Evolutionary conservation across 805 yeast genomes (phyloP), one percentile per base, ranked within the genome.

Genomic region (Starmerella stellata): DNA sequence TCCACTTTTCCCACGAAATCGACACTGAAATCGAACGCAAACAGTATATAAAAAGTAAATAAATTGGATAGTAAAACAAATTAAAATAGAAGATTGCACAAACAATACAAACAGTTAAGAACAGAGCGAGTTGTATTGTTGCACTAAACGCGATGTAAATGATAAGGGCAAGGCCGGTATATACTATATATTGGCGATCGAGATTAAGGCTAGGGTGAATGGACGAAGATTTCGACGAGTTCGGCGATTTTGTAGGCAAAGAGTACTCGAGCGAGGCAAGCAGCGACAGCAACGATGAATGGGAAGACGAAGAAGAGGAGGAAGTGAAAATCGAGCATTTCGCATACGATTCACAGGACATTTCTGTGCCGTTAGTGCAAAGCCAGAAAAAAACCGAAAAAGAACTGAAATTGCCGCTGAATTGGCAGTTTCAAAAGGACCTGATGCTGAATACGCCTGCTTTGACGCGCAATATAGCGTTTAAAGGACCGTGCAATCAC

Each of bases 401-500:
- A 5, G 32, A 29, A 29, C 8, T 7, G 23, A 15, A 8, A 9
- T 5, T 28, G 14, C 43, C 45, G 2, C 13, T 2, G 2, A 32
- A 41, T 21, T 44, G 44, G 44, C 69, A 71, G 3, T 87, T 75
- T 47, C 63, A 81, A 64, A 48, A 63, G 17, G 60, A 66, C 4
- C 47, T 70, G 35, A 51, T 72, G 47, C 44, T 48, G 8, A 48
- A 70, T 1, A 82, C 93, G 0, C 30, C 18, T 15, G 72, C 71
- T 13, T 72, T 76, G 46, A 65, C 75, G 7, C 65, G 93, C 35
- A 85, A 78, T 55, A 60, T 85, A 15, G 78, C 85, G 0, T 47
- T 90, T 1, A 71, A 75, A n/a, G 98, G 98, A 0, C 70, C 74
- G 32, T 53, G 78, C 1, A 79, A 80, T 48, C 74, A 81, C 4